Base-by-base conservation (phyloP, 768 basidiomycete genomes). In the Cantharellus cinnabarinus region DNA sequence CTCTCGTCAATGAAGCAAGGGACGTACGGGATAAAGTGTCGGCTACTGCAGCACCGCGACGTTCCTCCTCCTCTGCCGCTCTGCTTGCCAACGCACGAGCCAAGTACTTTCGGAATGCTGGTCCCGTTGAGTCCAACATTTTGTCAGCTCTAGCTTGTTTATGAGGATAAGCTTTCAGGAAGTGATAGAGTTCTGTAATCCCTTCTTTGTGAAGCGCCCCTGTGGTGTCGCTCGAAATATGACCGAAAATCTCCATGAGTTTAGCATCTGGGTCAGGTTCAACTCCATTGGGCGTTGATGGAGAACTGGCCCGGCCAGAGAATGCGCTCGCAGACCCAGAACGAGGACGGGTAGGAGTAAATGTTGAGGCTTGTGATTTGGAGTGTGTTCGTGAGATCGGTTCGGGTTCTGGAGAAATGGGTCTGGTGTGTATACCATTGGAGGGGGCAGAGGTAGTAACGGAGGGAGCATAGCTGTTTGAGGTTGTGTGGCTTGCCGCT, bases 101-200 rank as follows among this genome's bases (percentile, higher is more conserved):
- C 65, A 93, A 88, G 66, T 94, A 94, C 66, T 90, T 90, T 56
- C 87, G 79, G 74, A 93, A 94, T 4, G 86, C 86, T 20, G 85
- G 78, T 1, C 89, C 89, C 0, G 90, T 91, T 0, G 85, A 81
- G 65, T 90, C 86, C 29, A 93, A 76, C 73, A 90, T 77, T 67
- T 89, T 88, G 66, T 91, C 89, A 29, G 91, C 88, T 48, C 80
- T 79, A 2, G 80, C 72, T 65, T 79, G 77, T 67, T 89, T 90
- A 65, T 89, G 81, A 0, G 90, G 91, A 67, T 95, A 80, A 38
- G 81, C 83, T 71, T 91, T 91, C 66, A 97, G 71, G 74, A 91
- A 97, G 41, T 89, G 83, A 68, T 97, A 89, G 34, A 99, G 73
- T 65, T 93, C 89, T 2, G 89, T 93, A 59, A 98, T 91, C 2